A percentile compares a stretch with the other conserved stretches of the same genome.
phyloP scores from a whole-genome alignment of 345 rosid genomes.

The Nasturtium officinale region DNA sequence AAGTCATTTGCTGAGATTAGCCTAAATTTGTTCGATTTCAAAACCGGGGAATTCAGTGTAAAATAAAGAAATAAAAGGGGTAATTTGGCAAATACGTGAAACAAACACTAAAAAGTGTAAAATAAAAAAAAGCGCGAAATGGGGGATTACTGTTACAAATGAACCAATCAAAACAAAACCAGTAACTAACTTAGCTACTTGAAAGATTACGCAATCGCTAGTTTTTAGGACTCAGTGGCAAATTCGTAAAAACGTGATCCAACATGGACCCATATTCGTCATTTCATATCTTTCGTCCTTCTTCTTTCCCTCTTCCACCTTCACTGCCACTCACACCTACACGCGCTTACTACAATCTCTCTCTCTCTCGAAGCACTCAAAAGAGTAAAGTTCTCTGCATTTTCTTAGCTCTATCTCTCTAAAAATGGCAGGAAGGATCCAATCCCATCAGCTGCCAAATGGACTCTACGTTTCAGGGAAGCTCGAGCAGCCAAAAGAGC shows the following conservation, averaged over 20 bases:
- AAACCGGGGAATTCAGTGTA: neutral
- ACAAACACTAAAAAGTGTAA: slow-evolving; percentile 7
- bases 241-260: slow-evolving; percentile 29
- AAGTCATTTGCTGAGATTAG: neutral
- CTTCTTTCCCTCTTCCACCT: slow-evolving; percentile 22
- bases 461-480: slow-evolving; percentile 86
- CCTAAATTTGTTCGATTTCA: neutral
- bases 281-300: slow-evolving; percentile 34
- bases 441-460: slow-evolving; percentile 85
- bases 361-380: slow-evolving; percentile 45
- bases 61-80: neutral
- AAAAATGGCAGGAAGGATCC: slow-evolving; percentile 70
- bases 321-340: slow-evolving; percentile 41
- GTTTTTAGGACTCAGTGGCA: slow-evolving; percentile 27
- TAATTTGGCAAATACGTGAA: neutral
- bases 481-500: slow-evolving; percentile 68
- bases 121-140: slow-evolving; percentile 33
- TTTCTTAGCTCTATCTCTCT: slow-evolving; percentile 31
- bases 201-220: slow-evolving; percentile 22
- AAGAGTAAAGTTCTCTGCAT: slow-evolving; percentile 43
- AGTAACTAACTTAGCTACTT: slow-evolving; percentile 19
- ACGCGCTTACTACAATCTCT: slow-evolving; percentile 35
- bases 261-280: slow-evolving; percentile 31
- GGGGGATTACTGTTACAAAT: slow-evolving; percentile 32
- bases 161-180: slow-evolving; percentile 28